phyloP scores from a whole-genome alignment of 441 rosid species.

The Erodium texanum region DNA sequence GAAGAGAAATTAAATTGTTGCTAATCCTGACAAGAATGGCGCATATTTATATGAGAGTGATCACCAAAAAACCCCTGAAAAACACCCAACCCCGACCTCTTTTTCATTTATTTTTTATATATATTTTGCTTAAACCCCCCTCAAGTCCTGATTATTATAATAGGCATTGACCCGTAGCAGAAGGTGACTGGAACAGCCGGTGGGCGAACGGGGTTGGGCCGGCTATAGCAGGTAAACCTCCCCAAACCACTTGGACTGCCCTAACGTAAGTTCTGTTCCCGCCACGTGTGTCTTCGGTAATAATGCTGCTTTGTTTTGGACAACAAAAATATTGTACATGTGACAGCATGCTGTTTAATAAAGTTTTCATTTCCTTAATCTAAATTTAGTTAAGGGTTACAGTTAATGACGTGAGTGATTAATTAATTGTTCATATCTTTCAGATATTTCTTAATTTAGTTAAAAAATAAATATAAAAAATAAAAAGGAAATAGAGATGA shows the following conservation, averaged over 20 bases:
- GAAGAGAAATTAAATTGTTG: not conserved
- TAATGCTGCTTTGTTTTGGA: not conserved
- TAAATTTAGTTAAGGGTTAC: not conserved
- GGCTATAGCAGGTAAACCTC: conserved; percentile 23
- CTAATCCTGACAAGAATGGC: conserved; percentile 14
- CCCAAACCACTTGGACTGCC: conserved; percentile 20
- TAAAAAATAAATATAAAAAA: too few relatives aligned
- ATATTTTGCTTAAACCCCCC: conserved; percentile 19
- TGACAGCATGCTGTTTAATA: too few relatives aligned
- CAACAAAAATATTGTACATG: not conserved
- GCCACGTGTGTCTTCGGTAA: not conserved
- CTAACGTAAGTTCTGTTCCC: too few relatives aligned
- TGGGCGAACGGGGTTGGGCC: conserved; percentile 18
- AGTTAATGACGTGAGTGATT: not conserved
- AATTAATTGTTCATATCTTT: not conserved
- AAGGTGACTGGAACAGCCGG: conserved; percentile 22
- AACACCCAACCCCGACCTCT: conserved; percentile 18
- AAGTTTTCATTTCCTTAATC: too few relatives aligned
- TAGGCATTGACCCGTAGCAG: not conserved
- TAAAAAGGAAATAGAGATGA: not conserved
- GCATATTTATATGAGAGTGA: conserved; percentile 23
- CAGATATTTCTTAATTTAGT: not conserved
- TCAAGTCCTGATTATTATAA: conserved; percentile 10
- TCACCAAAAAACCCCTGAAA: conserved; percentile 34
- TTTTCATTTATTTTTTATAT: not conserved